Base-by-base conservation (phyloP, 441 rosid species). In the Rhodomyrtus psidioides region DNA sequence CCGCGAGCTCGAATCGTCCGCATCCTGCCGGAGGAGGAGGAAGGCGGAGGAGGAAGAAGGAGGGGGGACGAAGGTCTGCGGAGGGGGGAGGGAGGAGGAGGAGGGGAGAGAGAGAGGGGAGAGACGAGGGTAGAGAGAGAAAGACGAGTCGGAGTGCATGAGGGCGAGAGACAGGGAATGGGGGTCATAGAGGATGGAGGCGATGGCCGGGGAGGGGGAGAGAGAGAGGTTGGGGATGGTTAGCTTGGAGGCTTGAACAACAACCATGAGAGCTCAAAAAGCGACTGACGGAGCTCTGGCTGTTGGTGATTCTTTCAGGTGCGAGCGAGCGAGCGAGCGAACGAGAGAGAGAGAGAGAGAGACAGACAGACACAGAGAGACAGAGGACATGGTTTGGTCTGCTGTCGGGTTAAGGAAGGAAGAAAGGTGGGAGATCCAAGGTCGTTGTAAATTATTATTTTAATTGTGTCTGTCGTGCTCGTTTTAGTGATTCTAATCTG, bases 171-270 rank as follows among this genome's bases (percentile, higher is more conserved):
- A 94, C 26, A 87, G 90, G 4, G 97, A 94, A 83, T 70, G 90
- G 19, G 97, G 97, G 84, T 94, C 97, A 84, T 91, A 92, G 54
- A 92, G 93, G n/a, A 93, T 46, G 10, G 98, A 93, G 28, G 89
- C 81, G 85, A 90, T 16, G 91, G 91, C 60, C 4, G 84, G 27
- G 60, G 92, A 88, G 56, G 87, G 87, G 39, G 95, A 93, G 53
- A 90, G 91, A 54, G 91, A 83, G 39, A 92, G 86, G 84, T 87
- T 65, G 54, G 93, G 91, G 30, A 92, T 93, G 75, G 84, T 46
- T 74, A 93, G 86, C 88, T 91, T 92, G 86, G 96, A 91, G 85
- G 97, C 92, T 85, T 92, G 93, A 84, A 92, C 91, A 88, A 87
- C 86, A 84, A 91, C 96, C 98, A 92, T 92, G 82, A 86, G 86